These are phyloP conservation scores for Castanea crenata DNA, from an alignment of 306 rosid genomes.

Conservation along the genomic window DNA sequence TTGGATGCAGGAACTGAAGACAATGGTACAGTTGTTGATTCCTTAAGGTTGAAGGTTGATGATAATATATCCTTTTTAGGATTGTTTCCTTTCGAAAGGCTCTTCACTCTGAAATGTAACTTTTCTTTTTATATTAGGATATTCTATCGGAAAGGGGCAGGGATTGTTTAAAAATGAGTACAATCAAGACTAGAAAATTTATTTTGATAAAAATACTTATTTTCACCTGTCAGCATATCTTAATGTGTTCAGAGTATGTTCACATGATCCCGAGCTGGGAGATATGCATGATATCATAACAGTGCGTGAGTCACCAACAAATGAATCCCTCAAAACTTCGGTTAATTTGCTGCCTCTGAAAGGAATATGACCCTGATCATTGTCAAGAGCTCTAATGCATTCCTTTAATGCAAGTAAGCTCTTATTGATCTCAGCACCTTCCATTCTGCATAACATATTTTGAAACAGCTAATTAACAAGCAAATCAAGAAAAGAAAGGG, in stretches of 20 bases:
- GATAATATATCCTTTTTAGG: slow-evolving; percentile 76
- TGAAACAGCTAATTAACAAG: slow-evolving; percentile 18
- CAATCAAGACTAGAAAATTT: slow-evolving; percentile 20
- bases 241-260: slow-evolving; percentile 93
- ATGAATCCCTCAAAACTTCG: slow-evolving; percentile 98
- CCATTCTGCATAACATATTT: slow-evolving; percentile 72
- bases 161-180: background rate
- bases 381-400: slow-evolving; percentile 98
- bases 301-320: slow-evolving; percentile 93
- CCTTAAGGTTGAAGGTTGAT: slow-evolving; percentile 70
- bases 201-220: background rate
- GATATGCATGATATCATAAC: slow-evolving; percentile 99
- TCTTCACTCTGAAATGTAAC: slow-evolving; percentile 72
- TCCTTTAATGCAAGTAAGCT: slow-evolving; percentile 98
- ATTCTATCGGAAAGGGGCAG: background rate
- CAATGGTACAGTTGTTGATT: slow-evolving; percentile 73
- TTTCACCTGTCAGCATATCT: slow-evolving; percentile 97
- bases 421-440: slow-evolving; percentile 99
- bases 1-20: slow-evolving; percentile 57
- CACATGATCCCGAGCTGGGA: slow-evolving; percentile 96
- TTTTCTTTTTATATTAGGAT: slow-evolving; percentile 21
- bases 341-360: slow-evolving; percentile 98
- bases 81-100: slow-evolving; percentile 85
- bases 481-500: slow-evolving; percentile 17
- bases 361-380: slow-evolving; percentile 98